A percentile compares a stretch with the other conserved stretches of the same genome.
phyloP scores from a whole-genome alignment of 257 asterid species.

The Linaria vulgaris region DNA sequence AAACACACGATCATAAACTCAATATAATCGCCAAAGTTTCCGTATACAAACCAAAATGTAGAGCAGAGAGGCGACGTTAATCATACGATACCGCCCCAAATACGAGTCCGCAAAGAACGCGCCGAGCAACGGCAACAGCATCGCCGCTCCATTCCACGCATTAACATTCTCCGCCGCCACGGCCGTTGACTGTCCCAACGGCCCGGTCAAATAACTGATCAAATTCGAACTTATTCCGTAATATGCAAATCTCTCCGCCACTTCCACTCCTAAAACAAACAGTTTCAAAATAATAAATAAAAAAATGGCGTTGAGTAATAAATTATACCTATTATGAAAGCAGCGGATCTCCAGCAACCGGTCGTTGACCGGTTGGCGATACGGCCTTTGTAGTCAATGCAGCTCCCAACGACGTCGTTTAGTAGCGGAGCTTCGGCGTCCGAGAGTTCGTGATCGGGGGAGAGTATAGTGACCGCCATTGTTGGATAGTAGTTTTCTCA shows the following conservation, averaged over 20 bases:
- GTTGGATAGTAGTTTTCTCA: neutral
- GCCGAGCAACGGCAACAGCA: neutral
- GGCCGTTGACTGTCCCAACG: constrained; percentile 1
- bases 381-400: constrained; percentile 35
- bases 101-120: neutral
- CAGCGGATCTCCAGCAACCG: constrained; percentile 45
- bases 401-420: constrained; percentile 20
- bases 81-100: neutral
- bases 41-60: neutral
- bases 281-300: too few species aligned
- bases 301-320: too few species aligned
- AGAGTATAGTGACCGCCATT: too few species aligned
- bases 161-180: neutral
- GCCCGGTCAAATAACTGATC: neutral
- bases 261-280: neutral
- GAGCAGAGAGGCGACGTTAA: neutral
- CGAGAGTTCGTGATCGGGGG: neutral
- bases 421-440: neutral
- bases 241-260: constrained; percentile 6
- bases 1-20: neutral
- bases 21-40: neutral
- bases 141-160: neutral
- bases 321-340: constrained; percentile 43
- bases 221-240: neutral
- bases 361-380: constrained; percentile 30